Conservation (phyloP, 352 stramenopile species). For the Phytopythium ostracodes region DNA sequence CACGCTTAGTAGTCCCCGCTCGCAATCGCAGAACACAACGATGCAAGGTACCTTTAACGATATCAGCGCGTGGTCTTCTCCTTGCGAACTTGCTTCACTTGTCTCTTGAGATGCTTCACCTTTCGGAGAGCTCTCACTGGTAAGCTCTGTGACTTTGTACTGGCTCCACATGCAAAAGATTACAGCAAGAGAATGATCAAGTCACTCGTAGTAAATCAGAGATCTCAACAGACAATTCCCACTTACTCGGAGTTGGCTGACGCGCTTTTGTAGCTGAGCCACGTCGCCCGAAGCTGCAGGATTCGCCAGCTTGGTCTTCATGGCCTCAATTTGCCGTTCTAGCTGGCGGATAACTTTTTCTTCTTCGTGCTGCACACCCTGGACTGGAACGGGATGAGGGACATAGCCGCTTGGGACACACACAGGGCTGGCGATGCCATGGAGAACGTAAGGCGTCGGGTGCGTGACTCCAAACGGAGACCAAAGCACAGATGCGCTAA, state of each 20-base stretch:
- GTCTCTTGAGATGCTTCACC: not conserved
- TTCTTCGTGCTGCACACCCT: constrained; percentile 15
- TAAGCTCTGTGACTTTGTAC: constrained; percentile 22
- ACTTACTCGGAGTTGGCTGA: constrained; percentile 24
- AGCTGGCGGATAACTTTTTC: constrained; percentile 20
- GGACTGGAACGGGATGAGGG: not conserved
- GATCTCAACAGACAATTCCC: not conserved
- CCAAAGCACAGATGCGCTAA: not conserved
- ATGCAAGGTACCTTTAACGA: constrained; percentile 30
- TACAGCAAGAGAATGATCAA: not conserved
- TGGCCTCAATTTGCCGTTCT: constrained; percentile 22
- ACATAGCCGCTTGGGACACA: not conserved
- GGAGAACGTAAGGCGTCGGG: not conserved
- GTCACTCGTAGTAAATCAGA: not conserved
- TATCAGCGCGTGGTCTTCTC: constrained; percentile 26
- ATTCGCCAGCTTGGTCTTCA: constrained; percentile 17
- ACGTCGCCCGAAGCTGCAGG: constrained; percentile 11
- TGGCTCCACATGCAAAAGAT: constrained; percentile 17
- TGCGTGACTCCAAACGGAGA: not conserved
- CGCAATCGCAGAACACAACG: not conserved
- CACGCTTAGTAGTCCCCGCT: not conserved
- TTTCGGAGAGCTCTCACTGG: not conserved
- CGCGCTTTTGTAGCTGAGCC: constrained; percentile 14
- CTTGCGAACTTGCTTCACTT: constrained; percentile 1
- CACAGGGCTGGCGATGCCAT: not conserved